Conservation (phyloP, 805 yeast species). For the Metschnikowia hibisci region DNA sequence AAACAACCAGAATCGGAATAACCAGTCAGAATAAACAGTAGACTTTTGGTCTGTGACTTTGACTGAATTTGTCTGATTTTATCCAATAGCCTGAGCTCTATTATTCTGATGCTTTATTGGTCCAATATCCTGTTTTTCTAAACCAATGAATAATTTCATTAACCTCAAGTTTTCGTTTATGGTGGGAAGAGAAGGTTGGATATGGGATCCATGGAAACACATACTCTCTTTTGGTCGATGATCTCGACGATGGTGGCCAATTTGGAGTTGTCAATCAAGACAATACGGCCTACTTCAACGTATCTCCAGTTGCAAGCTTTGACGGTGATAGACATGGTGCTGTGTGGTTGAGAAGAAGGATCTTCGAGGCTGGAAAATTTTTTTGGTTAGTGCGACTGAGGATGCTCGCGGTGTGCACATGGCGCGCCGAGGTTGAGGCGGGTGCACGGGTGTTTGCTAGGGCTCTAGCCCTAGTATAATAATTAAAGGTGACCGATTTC, state of each 20-base stretch:
- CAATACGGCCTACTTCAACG: slow-evolving; percentile 99
- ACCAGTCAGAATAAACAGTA: no score
- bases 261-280: slow-evolving; percentile 79
- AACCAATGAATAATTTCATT: no score
- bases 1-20: no score
- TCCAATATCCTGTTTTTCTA: no score
- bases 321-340: slow-evolving; percentile 53
- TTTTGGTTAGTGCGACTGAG: slow-evolving; percentile 14
- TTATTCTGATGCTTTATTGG: no score
- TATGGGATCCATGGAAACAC: slow-evolving; percentile 26
- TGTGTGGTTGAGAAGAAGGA: slow-evolving; percentile 13
- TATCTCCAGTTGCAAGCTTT: slow-evolving; percentile 98
- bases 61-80: no score
- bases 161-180: no score
- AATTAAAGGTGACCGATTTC: no score
- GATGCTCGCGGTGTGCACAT: slow-evolving; percentile 12
- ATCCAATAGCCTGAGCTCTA: no score
- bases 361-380: slow-evolving; percentile 15
- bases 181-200: not conserved
- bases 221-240: slow-evolving; percentile 98
- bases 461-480: slow-evolving; percentile 18
- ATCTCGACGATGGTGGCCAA: slow-evolving; percentile 97
- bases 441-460: slow-evolving; percentile 13
- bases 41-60: no score
- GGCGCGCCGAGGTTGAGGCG: not conserved